Evolutionary conservation across 371 early-diverging fungal species (phyloP), one percentile per base, ranked within the genome.

Genomic region (Aphelidium insulamus): DNA sequence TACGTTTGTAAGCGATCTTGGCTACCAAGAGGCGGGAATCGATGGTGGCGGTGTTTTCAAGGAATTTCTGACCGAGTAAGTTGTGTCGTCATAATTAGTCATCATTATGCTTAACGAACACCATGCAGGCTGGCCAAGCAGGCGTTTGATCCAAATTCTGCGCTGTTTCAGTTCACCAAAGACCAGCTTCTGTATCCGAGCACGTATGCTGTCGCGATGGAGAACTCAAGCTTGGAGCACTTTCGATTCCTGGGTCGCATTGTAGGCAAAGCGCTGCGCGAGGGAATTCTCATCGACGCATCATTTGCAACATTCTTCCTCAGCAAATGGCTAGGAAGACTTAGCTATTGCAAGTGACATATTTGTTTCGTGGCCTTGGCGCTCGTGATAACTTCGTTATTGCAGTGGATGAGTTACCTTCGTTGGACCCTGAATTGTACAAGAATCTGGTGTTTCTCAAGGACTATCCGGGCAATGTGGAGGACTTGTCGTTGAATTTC

Each of bases 11-110:
- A 77, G 74, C 45, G 66, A 72, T 34, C 73, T 75, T 41, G 88
- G 87, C 0, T 47, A 83, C 24, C 54, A 50, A 12, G 95, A 94
- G 49, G 82, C 81, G 9, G 95, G 95, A 2, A 77, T 90, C 38
- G 95, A 90, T 49, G 90, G 88, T 33, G 88, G 88, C 12, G 85
- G 85, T 2, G 77, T 88, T 4, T 90, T 85, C 47, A 90, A 88
- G 51, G 88, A 90, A 52, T 86, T 86, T 43, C 47, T 86, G 35
- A 80, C 78, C 3, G 47, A 55, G 55, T 66, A 57, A 39, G 62
- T 52, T n/a, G n/a, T n/a, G n/a, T n/a, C 5, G 40, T 20, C 15
- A 17, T 32, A 39, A 20, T 18, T 26, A 22, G 17, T 8, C 10
- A 5, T 23, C 29, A 33, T 16, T 17, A 25, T 44, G 9, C 10